Conservation (phyloP, 495 filamentous ascomycete genomes). For the Podospora pseudopauciseta region DNA sequence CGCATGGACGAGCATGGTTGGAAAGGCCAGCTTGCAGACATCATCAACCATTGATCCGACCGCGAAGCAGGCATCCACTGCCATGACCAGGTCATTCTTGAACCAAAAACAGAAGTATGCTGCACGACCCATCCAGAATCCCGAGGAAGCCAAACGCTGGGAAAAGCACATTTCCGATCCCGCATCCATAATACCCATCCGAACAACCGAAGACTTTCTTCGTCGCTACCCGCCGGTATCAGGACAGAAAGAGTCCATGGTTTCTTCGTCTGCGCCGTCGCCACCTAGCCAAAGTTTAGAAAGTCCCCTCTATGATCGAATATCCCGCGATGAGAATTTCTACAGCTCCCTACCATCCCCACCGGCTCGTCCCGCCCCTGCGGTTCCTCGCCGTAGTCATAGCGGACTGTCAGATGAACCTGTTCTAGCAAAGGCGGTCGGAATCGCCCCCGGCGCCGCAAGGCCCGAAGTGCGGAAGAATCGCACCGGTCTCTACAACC, state of each 20-base stretch:
- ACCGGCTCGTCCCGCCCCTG: conserved; percentile 73
- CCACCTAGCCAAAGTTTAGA: neutral
- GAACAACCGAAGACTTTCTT: conserved; percentile 69
- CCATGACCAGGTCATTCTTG: conserved; percentile 21
- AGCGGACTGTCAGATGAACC: conserved; percentile 67
- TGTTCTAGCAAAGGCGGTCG: conserved; percentile 31
- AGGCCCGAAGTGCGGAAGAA: conserved; percentile 38
- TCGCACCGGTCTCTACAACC: conserved; percentile 72
- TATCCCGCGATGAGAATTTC: neutral
- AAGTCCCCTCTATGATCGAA: neutral
- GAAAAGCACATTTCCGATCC: conserved; percentile 44
- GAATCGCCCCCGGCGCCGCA: neutral
- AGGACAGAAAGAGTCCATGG: conserved; percentile 73
- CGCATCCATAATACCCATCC: conserved; percentile 43
- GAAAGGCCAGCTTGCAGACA: conserved; percentile 58
- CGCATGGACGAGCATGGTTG: conserved; percentile 78
- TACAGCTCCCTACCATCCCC: conserved; percentile 32
- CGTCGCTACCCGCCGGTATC: conserved; percentile 76
- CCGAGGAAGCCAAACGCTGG: conserved; percentile 40
- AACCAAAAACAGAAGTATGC: conserved; percentile 25
- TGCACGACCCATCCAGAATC: conserved; percentile 30
- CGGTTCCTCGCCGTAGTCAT: conserved; percentile 79
- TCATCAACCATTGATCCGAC: conserved; percentile 21
- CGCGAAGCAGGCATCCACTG: neutral
- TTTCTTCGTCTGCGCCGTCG: conserved; percentile 24